These are phyloP conservation scores for Zangia roseola DNA, from an alignment of 768 basidiomycete species.

Conservation along the genomic window DNA sequence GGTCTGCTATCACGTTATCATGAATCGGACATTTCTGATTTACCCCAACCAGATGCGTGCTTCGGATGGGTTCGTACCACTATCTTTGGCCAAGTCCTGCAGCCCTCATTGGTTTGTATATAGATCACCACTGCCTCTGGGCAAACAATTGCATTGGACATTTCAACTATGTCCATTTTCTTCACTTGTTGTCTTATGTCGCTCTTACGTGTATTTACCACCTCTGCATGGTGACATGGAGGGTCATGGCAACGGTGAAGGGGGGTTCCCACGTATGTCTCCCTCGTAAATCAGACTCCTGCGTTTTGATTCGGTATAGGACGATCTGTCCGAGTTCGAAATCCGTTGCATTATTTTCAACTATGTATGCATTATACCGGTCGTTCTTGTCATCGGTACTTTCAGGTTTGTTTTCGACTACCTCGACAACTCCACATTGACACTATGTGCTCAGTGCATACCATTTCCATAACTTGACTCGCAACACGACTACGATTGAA, in stretches of 20 bases:
- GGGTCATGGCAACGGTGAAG: constrained; percentile 51
- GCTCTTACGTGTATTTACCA: constrained; percentile 90
- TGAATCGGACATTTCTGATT: constrained; percentile 1
- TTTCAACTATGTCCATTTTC: constrained; percentile 83
- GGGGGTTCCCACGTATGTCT: constrained; percentile 52
- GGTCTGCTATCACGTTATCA: constrained; percentile 42
- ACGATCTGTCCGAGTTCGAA: constrained; percentile 64
- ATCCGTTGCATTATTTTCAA: constrained; percentile 85
- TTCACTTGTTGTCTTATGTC: constrained; percentile 93
- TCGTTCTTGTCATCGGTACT: constrained; percentile 80
- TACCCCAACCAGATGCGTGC: constrained; percentile 57
- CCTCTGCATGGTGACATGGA: constrained; percentile 71
- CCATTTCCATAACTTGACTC: constrained; percentile 73
- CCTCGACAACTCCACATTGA: constrained; percentile 13
- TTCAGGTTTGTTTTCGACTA: constrained; percentile 62
- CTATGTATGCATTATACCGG: constrained; percentile 81
- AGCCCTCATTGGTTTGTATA: constrained; percentile 6
- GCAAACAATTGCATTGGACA: constrained; percentile 94
- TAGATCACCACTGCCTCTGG: constrained; percentile 93
- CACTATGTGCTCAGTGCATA: constrained; percentile 57
- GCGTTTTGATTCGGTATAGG: constrained; percentile 40
- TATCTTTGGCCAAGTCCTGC: background rate
- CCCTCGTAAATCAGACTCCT: background rate
- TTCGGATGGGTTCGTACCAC: constrained; percentile 75
- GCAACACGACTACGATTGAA: constrained; percentile 95